phyloP scores from a whole-genome alignment of 768 basidiomycete species.

The Kwoniella botswanensis region DNA sequence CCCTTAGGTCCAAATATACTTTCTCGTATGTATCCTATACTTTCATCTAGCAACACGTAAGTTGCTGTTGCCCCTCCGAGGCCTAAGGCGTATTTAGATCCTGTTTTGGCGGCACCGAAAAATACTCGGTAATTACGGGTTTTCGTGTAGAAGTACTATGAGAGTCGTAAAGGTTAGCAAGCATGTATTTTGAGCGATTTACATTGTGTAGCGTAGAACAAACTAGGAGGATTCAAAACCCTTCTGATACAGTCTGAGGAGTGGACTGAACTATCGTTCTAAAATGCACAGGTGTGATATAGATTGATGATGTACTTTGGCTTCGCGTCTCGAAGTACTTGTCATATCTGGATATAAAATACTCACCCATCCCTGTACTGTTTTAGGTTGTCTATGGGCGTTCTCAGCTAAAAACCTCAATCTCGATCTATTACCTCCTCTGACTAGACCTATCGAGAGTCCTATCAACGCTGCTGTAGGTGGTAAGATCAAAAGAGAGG shows the following conservation, averaged over 20 bases:
- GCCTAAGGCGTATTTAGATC: slow-evolving; percentile 46
- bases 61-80: slow-evolving; percentile 47
- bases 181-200: not conserved
- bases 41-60: slow-evolving; percentile 50
- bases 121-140: slow-evolving; percentile 55
- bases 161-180: not conserved
- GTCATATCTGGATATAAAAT: no score
- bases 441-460: slow-evolving; percentile 48
- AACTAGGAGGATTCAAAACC: no score
- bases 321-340: no score
- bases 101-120: slow-evolving; percentile 42
- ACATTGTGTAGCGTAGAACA: no score
- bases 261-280: no score
- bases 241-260: no score
- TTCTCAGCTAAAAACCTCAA: slow-evolving; percentile 57
- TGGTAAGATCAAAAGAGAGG: slow-evolving; percentile 47
- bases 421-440: slow-evolving; percentile 52
- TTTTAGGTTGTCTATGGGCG: slow-evolving; percentile 54
- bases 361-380: slow-evolving; percentile 57
- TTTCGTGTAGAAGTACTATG: slow-evolving; percentile 57
- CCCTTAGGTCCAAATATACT: slow-evolving; percentile 22
- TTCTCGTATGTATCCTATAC: slow-evolving; percentile 40
- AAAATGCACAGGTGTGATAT: no score
- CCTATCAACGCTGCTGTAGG: slow-evolving; percentile 50
- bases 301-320: no score